Percentiles rank a stretch among this genome's conserved stretches.
Evolutionary conservation across 2,329 filamentous ascomycete species (phyloP).

Genomic region (Colletotrichum salicis): DNA sequence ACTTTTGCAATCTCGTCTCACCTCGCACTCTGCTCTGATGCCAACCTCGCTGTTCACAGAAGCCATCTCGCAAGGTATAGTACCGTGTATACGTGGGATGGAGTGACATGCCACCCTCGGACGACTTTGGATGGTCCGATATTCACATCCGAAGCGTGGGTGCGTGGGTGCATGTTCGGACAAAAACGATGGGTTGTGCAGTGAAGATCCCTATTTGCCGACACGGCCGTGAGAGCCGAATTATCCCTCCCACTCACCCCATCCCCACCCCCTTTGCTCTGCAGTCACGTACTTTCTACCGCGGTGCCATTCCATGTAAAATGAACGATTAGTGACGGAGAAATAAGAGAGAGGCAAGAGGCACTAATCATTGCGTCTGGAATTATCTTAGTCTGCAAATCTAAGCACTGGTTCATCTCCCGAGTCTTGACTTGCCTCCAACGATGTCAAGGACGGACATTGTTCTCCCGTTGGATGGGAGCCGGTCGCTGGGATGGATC

Average conservation of each 20-base stretch:
- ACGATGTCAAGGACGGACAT: neutral
- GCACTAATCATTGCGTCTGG: no score
- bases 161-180: neutral
- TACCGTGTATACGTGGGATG: neutral
- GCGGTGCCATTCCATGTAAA: neutral
- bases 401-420: no score
- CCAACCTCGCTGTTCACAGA: neutral
- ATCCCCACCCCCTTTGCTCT: neutral
- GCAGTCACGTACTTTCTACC: neutral
- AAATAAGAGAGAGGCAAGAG: neutral
- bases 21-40: neutral
- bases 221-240: neutral
- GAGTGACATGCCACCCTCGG: neutral
- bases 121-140: neutral
- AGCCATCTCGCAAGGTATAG: neutral
- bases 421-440: neutral
- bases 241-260: neutral
- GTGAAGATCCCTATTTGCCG: slow-evolving; percentile 19
- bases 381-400: no score
- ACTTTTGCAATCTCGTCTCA: neutral
- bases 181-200: neutral
- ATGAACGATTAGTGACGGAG: no score
- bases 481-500: neutral
- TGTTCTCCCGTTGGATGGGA: neutral
- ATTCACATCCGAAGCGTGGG: neutral